phyloP scores from a whole-genome alignment of 2,329 filamentous ascomycete genomes.

The Colletotrichum neosansevieriae region DNA sequence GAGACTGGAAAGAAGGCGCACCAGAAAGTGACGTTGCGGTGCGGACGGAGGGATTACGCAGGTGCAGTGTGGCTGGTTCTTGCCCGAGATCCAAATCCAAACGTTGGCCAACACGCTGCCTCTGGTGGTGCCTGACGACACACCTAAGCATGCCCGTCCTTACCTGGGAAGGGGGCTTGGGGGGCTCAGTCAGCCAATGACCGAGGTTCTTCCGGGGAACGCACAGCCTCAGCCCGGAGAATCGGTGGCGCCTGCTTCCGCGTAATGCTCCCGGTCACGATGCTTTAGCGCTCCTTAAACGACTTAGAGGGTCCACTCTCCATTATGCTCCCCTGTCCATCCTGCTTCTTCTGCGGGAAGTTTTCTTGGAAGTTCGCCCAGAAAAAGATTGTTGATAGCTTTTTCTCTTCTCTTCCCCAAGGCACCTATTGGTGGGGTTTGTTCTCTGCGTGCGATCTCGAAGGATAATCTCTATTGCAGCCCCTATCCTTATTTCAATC shows the following conservation, averaged over 20 bases:
- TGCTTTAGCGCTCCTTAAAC: slow-evolving; percentile 35
- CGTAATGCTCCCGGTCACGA: slow-evolving; percentile 33
- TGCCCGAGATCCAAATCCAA: slow-evolving; percentile 40
- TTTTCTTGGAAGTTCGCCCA: slow-evolving; percentile 33
- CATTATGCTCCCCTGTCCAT: slow-evolving; percentile 31
- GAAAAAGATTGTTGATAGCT: slow-evolving; percentile 35
- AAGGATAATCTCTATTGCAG: slow-evolving; percentile 9
- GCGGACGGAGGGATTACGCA: slow-evolving; percentile 41
- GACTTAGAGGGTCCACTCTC: slow-evolving; percentile 20
- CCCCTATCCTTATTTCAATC: not conserved
- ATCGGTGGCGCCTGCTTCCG: slow-evolving; percentile 35
- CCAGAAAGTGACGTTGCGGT: slow-evolving; percentile 39
- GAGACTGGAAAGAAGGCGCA: slow-evolving; percentile 37
- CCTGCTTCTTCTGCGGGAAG: slow-evolving; percentile 31
- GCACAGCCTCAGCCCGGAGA: slow-evolving; percentile 40
- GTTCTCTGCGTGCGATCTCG: not conserved
- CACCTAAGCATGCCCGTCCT: too few relatives aligned
- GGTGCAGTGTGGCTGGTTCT: slow-evolving; percentile 42
- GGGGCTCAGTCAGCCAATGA: slow-evolving; percentile 30
- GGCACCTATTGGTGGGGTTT: slow-evolving; percentile 19
- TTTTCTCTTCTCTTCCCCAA: slow-evolving; percentile 1
- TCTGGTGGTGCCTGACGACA: slow-evolving; percentile 37
- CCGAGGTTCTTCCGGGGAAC: not conserved
- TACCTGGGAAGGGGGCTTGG: not conserved
- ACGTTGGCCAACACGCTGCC: slow-evolving; percentile 34